phyloP scores from a whole-genome alignment of 768 basidiomycete genomes.

The Lepiota venenata region DNA sequence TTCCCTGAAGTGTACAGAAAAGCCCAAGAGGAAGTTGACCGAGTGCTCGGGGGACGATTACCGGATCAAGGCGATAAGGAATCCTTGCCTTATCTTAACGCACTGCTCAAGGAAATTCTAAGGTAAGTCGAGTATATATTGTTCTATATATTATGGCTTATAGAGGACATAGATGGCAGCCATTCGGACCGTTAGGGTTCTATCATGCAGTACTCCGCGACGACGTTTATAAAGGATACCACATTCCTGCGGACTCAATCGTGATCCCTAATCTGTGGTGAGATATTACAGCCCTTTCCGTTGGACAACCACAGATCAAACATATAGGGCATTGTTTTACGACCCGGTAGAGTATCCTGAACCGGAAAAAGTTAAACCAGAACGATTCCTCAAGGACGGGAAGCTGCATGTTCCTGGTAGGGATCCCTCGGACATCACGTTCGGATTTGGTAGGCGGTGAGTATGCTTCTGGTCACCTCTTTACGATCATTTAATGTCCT shows the following conservation, averaged over 20 bases:
- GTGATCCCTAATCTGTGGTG: conserved; percentile 11
- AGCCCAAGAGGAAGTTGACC: conserved; percentile 22
- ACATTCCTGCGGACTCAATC: conserved; percentile 10
- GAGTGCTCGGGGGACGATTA: conserved; percentile 13
- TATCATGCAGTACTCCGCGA: conserved; percentile 10
- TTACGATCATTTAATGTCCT: too few species aligned
- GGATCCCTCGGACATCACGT: not conserved
- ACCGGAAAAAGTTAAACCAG: conserved; percentile 18
- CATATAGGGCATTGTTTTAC: conserved; percentile 15
- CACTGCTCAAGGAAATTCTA: conserved; percentile 16
- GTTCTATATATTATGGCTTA: not conserved
- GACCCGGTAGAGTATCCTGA: conserved; percentile 15
- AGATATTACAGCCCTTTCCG: not conserved
- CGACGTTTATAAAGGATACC: conserved; percentile 11
- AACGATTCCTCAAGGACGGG: conserved; percentile 19
- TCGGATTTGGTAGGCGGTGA: conserved; percentile 6
- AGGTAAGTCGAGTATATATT: conserved; percentile 5
- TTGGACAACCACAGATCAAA: not conserved
- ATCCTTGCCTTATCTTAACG: conserved; percentile 16
- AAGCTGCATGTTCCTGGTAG: conserved; percentile 2
- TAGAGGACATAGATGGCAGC: not conserved
- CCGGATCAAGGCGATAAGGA: conserved; percentile 15
- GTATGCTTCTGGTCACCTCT: too few species aligned
- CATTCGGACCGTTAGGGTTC: not conserved
- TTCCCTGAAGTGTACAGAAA: conserved; percentile 16